Evolutionary conservation across 2,329 filamentous ascomycete genomes (phyloP), one percentile per base, ranked within the genome.

Genomic region (Cladosporium sp.): DNA sequence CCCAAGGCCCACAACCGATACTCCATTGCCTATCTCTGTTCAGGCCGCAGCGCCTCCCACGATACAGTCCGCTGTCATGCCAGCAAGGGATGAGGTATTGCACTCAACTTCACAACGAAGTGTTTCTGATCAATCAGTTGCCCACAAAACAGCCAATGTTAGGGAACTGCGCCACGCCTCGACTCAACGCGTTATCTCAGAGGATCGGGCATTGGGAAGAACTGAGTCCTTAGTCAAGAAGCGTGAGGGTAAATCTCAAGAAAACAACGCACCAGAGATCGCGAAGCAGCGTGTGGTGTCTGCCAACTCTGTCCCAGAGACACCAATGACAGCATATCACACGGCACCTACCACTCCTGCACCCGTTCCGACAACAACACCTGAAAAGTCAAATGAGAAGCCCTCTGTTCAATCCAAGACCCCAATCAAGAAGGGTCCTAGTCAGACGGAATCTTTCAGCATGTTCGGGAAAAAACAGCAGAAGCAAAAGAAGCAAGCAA

Each of bases 381-480:
- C 28, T 5, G n/a, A 15, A 14, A 3, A 28, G 12, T 39, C 56
- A 19, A 14, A 17, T 45, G 39, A 51, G 28, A 58, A 60, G 9
- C 3, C 51, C 15, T 28, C 28, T 19, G 45, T 36, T 6, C 19
- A 51, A 37, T 36, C n/a, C 8, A 51, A 60, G 38, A 19, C 39
- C 22, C 38, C 25, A 25, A 6, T 43, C 15, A 51, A 37, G 34
- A 72, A 71, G 58, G 72, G 71, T 37, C 70, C 72, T 4, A 67
- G 66, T n/a, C 67, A 72, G 65, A 73, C 72, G 0, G 69, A 72
- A 34, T 72, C 71, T 12, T 61, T 71, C 20, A 72, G 68, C 55
- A 60, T 69, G 22, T 73, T 71, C 47, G 62, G 59, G 15, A 65
- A 64, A 56, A 63, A 65, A 50, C 62, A 63, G 42, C 37, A 58